phyloP scores from a whole-genome alignment of 108 stramenopile species.

The Nitzschia sp. region DNA sequence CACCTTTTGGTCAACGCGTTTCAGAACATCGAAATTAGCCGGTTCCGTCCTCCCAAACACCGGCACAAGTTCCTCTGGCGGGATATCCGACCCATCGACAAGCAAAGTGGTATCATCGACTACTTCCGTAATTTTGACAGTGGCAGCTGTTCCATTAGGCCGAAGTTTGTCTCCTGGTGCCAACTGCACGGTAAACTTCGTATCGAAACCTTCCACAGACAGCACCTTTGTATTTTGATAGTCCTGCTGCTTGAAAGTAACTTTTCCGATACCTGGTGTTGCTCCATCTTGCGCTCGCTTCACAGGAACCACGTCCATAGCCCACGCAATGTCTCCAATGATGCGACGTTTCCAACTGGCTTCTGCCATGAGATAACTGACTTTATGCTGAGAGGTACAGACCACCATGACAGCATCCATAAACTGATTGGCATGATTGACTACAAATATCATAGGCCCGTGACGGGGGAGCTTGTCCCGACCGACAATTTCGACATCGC shows the following conservation, averaged over 20 bases:
- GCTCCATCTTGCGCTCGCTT: conserved; percentile 92
- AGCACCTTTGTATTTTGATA: conserved; percentile 26
- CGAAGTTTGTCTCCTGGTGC: conserved; percentile 83
- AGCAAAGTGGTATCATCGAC: conserved; percentile 47
- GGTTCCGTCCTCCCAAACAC: conserved; percentile 22
- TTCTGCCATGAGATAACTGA: conserved; percentile 94
- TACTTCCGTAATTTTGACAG: conserved; percentile 70
- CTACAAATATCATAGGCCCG: conserved; percentile 93
- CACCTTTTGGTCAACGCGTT: conserved; percentile 79
- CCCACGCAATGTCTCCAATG: conserved; percentile 93
- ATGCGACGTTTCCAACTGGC: conserved; percentile 86
- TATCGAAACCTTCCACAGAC: conserved; percentile 56
- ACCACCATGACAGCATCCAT: conserved; percentile 93
- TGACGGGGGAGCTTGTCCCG: conserved; percentile 87
- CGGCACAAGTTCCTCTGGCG: conserved; percentile 14
- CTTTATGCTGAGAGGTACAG: conserved; percentile 84
- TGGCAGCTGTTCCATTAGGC: conserved; percentile 45
- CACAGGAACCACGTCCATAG: conserved; percentile 92
- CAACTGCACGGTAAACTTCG: conserved; percentile 56
- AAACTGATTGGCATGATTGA: conserved; percentile 98
- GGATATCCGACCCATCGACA: conserved; percentile 38
- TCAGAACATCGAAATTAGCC: conserved; percentile 81
- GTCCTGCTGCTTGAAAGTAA: conserved; percentile 13
- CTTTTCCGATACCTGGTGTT: conserved; percentile 54
- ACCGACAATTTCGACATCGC: conserved; percentile 89